Percentiles rank a stretch among this genome's conserved stretches.
phyloP scores from a whole-genome alignment of 2,329 filamentous ascomycete genomes.

The Fusarium euwallaceae region DNA sequence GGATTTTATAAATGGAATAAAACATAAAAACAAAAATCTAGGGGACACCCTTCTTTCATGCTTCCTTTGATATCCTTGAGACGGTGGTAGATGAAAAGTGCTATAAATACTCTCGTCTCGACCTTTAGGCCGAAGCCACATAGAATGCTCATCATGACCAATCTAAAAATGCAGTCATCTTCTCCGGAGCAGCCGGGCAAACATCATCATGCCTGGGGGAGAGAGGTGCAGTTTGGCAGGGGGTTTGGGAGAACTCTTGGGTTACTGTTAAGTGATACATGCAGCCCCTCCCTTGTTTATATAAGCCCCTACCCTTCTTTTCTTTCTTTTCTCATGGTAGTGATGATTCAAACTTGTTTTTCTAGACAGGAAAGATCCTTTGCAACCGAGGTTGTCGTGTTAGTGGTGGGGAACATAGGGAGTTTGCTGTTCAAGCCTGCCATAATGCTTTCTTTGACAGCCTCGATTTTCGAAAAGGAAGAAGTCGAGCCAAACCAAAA shows the following conservation, averaged over 20 bases:
- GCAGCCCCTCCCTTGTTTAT: not conserved
- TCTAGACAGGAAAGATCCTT: not conserved
- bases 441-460: not conserved
- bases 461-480: not conserved
- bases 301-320: not conserved
- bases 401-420: not conserved
- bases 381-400: not conserved
- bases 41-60: not conserved
- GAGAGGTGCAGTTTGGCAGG: not conserved
- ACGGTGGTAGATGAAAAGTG: not conserved
- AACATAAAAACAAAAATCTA: not conserved
- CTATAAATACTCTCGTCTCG: not conserved
- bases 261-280: not conserved
- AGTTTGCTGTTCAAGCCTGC: not conserved
- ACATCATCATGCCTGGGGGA: not conserved
- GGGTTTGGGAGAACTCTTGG: not conserved
- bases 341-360: not conserved
- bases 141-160: not conserved
- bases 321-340: not conserved
- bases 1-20: not conserved
- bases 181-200: not conserved
- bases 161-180: not conserved
- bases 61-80: not conserved
- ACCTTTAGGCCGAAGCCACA: not conserved
- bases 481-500: not conserved